These are phyloP conservation scores for Leptographium galeiforme DNA, from an alignment of 2,329 filamentous ascomycete species.

Conservation along the genomic window DNA sequence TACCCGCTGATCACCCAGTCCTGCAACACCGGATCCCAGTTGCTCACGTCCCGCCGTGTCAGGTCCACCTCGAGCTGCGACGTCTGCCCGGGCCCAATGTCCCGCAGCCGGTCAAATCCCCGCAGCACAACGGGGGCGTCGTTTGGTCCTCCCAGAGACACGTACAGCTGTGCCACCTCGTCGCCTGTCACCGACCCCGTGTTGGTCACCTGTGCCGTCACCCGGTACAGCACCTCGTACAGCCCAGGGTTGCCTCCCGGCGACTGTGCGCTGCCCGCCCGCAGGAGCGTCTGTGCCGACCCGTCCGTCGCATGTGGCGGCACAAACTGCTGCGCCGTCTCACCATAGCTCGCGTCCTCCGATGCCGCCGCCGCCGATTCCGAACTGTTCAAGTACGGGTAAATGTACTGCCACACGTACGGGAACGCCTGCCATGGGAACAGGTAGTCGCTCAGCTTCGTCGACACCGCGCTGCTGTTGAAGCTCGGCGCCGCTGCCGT, in stretches of 20 bases:
- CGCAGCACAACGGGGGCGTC: constrained; percentile 58
- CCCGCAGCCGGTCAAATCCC: constrained; percentile 62
- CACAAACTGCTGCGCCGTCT: constrained; percentile 43
- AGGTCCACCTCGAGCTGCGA: constrained; percentile 54
- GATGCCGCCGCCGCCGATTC: constrained; percentile 41
- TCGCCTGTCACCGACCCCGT: constrained; percentile 52
- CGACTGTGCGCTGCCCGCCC: constrained; percentile 29
- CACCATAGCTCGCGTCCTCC: constrained; percentile 45
- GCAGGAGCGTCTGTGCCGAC: constrained; percentile 39
- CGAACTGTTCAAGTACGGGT: constrained; percentile 57
- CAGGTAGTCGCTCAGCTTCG: constrained; percentile 48
- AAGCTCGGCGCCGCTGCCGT: constrained; percentile 46
- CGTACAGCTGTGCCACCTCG: constrained; percentile 64
- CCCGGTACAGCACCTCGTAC: constrained; percentile 56
- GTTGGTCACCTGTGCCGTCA: constrained; percentile 58
- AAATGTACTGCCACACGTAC: constrained; percentile 44
- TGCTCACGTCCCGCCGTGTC: constrained; percentile 69
- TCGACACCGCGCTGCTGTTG: constrained; percentile 52
- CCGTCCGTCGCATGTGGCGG: constrained; percentile 44
- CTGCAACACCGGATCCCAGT: constrained; percentile 70
- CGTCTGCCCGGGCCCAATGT: constrained; percentile 54
- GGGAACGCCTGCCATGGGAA: constrained; percentile 47
- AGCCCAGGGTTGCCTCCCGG: constrained; percentile 52
- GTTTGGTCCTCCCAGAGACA: constrained; percentile 65
- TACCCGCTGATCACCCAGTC: constrained; percentile 59